A percentile compares a stretch with the other conserved stretches of the same genome.
Conservation (phyloP, 306 rosid genomes). For the Biancaea sappan region DNA sequence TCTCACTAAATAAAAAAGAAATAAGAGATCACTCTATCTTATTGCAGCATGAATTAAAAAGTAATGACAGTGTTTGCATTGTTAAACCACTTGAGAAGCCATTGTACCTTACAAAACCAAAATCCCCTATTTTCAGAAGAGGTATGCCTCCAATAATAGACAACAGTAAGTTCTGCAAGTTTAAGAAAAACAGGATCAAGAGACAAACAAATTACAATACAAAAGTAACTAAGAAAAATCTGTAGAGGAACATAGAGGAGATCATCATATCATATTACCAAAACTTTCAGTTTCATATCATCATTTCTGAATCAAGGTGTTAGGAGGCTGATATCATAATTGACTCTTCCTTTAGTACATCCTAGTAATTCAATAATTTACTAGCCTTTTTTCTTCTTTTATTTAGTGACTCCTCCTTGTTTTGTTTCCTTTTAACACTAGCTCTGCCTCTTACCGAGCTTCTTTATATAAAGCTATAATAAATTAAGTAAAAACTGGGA, state of each 20-base stretch:
- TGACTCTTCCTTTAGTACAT: not conserved
- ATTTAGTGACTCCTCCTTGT: not conserved
- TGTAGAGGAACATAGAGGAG: constrained; percentile 3
- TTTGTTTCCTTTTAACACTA: not conserved
- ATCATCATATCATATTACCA: not conserved
- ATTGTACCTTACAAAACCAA: constrained; percentile 92
- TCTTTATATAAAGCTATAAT: constrained; percentile 6
- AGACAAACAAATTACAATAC: constrained; percentile 24
- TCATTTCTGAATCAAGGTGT: constrained; percentile 5
- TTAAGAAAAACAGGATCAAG: constrained; percentile 26
- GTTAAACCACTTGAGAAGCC: constrained; percentile 8
- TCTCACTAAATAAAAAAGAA: not conserved
- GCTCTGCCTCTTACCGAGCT: not conserved
- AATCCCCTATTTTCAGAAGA: constrained; percentile 89
- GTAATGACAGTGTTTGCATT: not conserved
- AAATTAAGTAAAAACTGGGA: not conserved
- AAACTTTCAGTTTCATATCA: not conserved
- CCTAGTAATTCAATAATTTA: not conserved
- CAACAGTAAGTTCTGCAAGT: constrained; percentile 88
- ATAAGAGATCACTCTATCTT: constrained; percentile 14
- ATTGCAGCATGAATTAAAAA: constrained; percentile 16
- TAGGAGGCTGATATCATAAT: not conserved
- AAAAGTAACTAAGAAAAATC: constrained; percentile 1
- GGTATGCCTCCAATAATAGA: constrained; percentile 53
- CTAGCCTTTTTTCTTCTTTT: not conserved